Base-by-base conservation (phyloP, 345 rosid genomes). In the Microthlaspi erraticum region DNA sequence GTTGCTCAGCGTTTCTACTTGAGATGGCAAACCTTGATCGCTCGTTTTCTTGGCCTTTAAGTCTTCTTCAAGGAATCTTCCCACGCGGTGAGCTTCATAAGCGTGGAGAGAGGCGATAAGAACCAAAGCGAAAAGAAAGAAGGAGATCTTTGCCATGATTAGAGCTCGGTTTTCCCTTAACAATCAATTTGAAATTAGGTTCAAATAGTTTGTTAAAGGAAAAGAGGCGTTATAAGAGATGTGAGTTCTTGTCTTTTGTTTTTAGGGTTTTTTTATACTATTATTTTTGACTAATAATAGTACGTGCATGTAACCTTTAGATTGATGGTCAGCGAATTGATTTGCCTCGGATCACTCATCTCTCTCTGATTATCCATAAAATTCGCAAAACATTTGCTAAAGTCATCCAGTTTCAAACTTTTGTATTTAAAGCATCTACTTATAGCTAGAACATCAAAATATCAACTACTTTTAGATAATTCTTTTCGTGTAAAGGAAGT, bases 201-300 rank as follows among this genome's bases (percentile, higher is more conserved):
- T 74, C 73, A 74, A 74, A 74, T 43, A 16, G 26, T 52, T 60
- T 74, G 78, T 60, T 44, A 74, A 74, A 74, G 69, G 73, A 67
- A 67, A 74, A 67, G 43, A 60, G 31, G 49, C 19, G 68, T n/a
- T n/a, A 67, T 63, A 44, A 12, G 68, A 59, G 68, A 52, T 53
- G 32, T 52, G 68, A 43, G 57, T 52, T 68, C 43, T 60, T 60
- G 23, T 44, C 42, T 13, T 60, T 18, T n/a, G 1, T 14, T 37
- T 51, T 32, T 8, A 6, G 8, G 67, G 46, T 57, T 14, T 43
- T 43, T 38, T 60, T 74, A 67, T 68, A 74, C 13, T 13, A 42
- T 31, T 31, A 55, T 60, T 33, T 68, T 11, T 29, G 17, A 36
- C 69, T 68, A 68, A 52, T 37, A 13, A 66, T 66, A 75, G 73